Base-by-base conservation (phyloP, 2,329 filamentous ascomycete genomes). In the Hymenoscyphus infarciens region DNA sequence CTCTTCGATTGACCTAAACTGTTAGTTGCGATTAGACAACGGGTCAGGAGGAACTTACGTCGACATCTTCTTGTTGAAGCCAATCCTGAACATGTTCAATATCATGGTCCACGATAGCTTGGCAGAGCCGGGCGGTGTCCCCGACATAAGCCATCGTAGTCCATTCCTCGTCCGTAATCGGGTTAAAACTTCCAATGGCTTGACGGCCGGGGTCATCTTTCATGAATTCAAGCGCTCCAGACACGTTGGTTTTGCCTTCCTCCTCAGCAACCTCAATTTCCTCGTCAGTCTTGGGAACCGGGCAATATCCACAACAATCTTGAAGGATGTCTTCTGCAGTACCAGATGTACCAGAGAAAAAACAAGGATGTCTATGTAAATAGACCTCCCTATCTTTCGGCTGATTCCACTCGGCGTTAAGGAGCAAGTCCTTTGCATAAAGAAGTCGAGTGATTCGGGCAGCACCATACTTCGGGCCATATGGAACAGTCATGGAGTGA, bases 101-200 rank as follows among this genome's bases (percentile, higher is more conserved):
- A 73, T 96, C 87, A 1, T 83, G 80, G 68, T 92, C 87, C 3
- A 93, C 85, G 62, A 96, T 96, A 0, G 90, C 91, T 71, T 92
- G 88, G 70, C 90, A 96, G 1, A 96, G 80, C 16, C 83, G 81
- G 42, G 85, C 86, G 1, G 90, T 93, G 67, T 92, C 90, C 11
- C 91, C 90, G 39, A 96, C 82, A 68, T 96, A 96, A 0, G 91
- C 91, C 91, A 96, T 95, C 67, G 93, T 90, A 0, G 91, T 95
- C 90, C 91, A 96, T 71, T 95, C 91, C 58, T 91, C 82, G 52
- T 91, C 87, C 0, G 89, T 93, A 42, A 94, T 81, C 0, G 91
- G 92, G 69, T 95, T 89, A 77, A 96, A 96, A 10, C 82, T 85
- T 29, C 86, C 86, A 67, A 88, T 87, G 42, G 81, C 77, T 75